These are phyloP conservation scores for Passalora sequoiae DNA, from an alignment of 2,329 filamentous ascomycete genomes.

Conservation along the genomic window DNA sequence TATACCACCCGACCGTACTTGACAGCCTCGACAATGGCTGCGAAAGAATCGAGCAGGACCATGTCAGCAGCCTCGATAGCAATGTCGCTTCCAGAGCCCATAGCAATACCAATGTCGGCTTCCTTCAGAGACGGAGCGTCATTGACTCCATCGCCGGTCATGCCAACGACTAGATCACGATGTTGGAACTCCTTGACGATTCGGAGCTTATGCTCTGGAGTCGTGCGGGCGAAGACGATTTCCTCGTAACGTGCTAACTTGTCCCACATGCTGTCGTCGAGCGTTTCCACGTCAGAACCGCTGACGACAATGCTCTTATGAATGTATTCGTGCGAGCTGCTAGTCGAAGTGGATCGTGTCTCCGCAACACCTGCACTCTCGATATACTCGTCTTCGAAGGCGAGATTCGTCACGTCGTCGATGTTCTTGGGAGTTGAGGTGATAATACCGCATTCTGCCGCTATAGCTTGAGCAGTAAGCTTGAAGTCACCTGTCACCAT, in stretches of 20 bases:
- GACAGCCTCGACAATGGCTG: constrained; percentile 66
- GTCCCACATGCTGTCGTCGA: constrained; percentile 66
- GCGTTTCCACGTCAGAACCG: constrained; percentile 59
- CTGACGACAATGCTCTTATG: constrained; percentile 55
- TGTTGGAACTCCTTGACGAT: constrained; percentile 71
- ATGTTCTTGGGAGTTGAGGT: constrained; percentile 47
- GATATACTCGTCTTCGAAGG: constrained; percentile 28
- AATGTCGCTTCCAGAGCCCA: constrained; percentile 55
- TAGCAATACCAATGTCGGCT: constrained; percentile 56
- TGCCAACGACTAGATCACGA: constrained; percentile 53
- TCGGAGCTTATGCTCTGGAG: constrained; percentile 71
- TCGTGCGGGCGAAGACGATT: constrained; percentile 71
- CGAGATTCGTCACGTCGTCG: constrained; percentile 52
- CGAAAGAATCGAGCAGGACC: constrained; percentile 63
- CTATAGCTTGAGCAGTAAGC: constrained; percentile 68
- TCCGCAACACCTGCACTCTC: constrained; percentile 27
- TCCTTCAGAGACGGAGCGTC: constrained; percentile 51
- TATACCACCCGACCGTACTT: constrained; percentile 71
- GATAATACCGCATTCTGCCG: constrained; percentile 66
- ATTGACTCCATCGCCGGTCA: constrained; percentile 48
- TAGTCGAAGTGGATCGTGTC: constrained; percentile 13
- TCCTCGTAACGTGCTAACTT: constrained; percentile 61
- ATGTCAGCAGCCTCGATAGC: constrained; percentile 60
- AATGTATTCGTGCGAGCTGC: constrained; percentile 17
- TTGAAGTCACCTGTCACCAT: constrained; percentile 81